Percentiles rank a stretch among this genome's conserved stretches.
Evolutionary conservation across 1,139 yeast genomes (phyloP).

Genomic region (Lodderomyces orthopsilosis): DNA sequence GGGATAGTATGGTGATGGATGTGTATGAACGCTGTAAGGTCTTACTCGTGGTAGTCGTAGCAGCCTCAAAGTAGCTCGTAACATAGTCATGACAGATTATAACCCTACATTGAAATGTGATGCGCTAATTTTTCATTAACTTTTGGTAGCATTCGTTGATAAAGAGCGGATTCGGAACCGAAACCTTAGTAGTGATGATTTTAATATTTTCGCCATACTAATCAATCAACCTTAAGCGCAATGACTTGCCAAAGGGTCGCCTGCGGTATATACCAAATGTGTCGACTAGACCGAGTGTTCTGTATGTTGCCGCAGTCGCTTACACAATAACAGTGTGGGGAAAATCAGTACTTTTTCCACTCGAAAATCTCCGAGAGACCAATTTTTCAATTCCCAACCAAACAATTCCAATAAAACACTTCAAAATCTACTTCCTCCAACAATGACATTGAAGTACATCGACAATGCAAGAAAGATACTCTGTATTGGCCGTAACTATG

Average conservation of each 20-base stretch:
- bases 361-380: neutral
- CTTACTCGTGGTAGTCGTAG: slow-evolving; percentile 3
- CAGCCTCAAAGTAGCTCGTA: neutral
- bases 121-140: neutral
- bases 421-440: neutral
- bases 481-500: slow-evolving; percentile 95
- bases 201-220: too few species aligned
- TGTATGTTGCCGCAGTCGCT: neutral
- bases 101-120: neutral
- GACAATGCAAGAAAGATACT: slow-evolving; percentile 75
- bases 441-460: slow-evolving; percentile 58
- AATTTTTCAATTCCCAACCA: neutral
- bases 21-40: slow-evolving; percentile 4
- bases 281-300: neutral
- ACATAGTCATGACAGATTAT: neutral
- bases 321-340: neutral
- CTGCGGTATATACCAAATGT: neutral
- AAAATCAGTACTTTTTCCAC: neutral
- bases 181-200: too few species aligned
- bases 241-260: neutral
- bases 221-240: too few species aligned
- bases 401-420: neutral
- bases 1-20: slow-evolving; percentile 13
- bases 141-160: neutral
- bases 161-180: neutral